Conservation (phyloP, 768 basidiomycete genomes). For the Tephrocybe rancida region DNA sequence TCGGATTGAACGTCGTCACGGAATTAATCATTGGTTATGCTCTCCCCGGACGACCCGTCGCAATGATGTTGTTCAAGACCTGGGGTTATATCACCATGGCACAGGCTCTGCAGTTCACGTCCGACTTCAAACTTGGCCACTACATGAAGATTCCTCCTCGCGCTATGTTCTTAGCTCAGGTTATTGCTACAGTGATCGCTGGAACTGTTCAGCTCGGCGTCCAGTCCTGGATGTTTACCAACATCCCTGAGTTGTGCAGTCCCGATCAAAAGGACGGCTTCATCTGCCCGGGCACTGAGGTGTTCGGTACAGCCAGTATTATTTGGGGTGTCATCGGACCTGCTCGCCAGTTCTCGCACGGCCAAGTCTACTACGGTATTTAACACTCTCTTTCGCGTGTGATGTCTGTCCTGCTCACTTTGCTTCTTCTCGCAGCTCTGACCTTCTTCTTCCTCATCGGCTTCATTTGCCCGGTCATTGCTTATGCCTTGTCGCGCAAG, state of each 20-base stretch:
- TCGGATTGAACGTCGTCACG: slow-evolving; percentile 75
- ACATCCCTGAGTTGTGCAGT: slow-evolving; percentile 64
- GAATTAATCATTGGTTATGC: slow-evolving; percentile 83
- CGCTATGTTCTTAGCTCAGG: slow-evolving; percentile 72
- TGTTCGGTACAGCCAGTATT: slow-evolving; percentile 80
- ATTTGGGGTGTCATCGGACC: slow-evolving; percentile 88
- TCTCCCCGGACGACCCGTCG: slow-evolving; percentile 75
- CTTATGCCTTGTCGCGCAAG: slow-evolving; percentile 54
- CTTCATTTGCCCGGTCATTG: slow-evolving; percentile 55
- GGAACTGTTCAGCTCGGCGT: slow-evolving; percentile 77
- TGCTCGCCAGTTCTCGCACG: slow-evolving; percentile 64
- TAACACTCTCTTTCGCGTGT: slow-evolving; percentile 2
- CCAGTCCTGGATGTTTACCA: slow-evolving; percentile 76
- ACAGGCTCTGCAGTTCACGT: slow-evolving; percentile 69
- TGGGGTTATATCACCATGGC: slow-evolving; percentile 76
- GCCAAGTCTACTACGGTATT: slow-evolving; percentile 57
- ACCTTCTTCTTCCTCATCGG: slow-evolving; percentile 82
- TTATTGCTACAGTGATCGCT: slow-evolving; percentile 66
- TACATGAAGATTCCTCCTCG: slow-evolving; percentile 69
- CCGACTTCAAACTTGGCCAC: slow-evolving; percentile 81
- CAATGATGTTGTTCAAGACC: slow-evolving; percentile 88
- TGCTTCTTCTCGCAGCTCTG: slow-evolving; percentile 35
- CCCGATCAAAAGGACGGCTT: slow-evolving; percentile 60
- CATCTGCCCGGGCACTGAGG: slow-evolving; percentile 68
- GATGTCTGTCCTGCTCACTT: slow-evolving; percentile 15